Base-by-base conservation (phyloP, 257 asterid species). In the Plantago ovata region DNA sequence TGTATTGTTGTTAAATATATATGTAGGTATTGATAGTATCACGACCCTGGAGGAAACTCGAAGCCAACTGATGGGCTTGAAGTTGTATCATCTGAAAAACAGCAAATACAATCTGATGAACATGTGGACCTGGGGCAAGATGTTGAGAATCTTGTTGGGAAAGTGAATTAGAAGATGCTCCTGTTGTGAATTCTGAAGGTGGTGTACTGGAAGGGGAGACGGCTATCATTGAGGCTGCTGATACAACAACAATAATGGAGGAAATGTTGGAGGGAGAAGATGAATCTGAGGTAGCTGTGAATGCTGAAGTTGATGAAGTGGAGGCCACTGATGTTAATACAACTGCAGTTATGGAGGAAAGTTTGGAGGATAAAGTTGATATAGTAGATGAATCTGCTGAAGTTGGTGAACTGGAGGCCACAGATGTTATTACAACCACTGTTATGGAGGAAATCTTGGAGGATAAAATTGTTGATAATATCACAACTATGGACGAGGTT, bases 21-120 rank as follows among this genome's bases (percentile, higher is more conserved):
- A 53, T 74, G 33, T 71, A 71, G 78, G 32, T 44, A 55, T 58
- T 60, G 78, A 70, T 15, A 57, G 47, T 42, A 43, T 10, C 43
- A 21, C 41, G 53, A 68, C 32, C n/a, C 2, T 51, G 61, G 65
- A 33, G 72, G 73, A 69, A 61, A 72, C 13, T 6, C 10, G 0
- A 33, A 22, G 55, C 36, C 19, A 49, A 14, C 14, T 15, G 55
- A 49, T 49, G 55, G 20, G 38, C 14, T 15, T 5, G 55, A 49
- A 49, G 55, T 49, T 49, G 38, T 49, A 18, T 49, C 55, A 49
- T 32, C 14, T 49, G 36, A 10, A 20, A 49, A 49, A 22, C 55
- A 21, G 1, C 33, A 33, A 8, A 20, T 48, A 10, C 54, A 48
- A 48, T 10, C 23, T 20, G 33, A 7, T 48, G 32, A 21, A 14